Conservation (phyloP, 768 basidiomycete species). For the Tricholoma hemisulphureum region DNA sequence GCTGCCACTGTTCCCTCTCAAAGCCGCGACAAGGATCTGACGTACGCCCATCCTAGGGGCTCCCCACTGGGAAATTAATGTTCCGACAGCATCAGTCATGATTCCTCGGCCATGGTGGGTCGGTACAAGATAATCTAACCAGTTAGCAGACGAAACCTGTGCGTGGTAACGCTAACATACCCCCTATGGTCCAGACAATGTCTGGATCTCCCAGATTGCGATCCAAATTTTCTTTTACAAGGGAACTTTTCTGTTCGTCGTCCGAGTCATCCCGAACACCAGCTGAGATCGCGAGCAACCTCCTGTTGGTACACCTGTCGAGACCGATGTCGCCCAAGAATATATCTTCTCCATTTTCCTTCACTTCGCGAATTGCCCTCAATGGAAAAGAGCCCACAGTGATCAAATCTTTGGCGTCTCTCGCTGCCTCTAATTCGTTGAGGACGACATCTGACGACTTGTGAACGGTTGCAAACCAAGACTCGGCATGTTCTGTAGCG, state of each 20-base stretch:
- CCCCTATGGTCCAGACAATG: conserved; percentile 51
- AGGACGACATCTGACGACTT: background rate
- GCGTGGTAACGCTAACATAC: conserved; percentile 28
- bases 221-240: conserved; percentile 36
- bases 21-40: conserved; percentile 43
- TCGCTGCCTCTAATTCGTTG: conserved; percentile 25
- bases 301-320: conserved; percentile 24
- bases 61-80: conserved; percentile 56
- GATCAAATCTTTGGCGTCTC: conserved; percentile 21
- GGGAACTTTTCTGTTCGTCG: conserved; percentile 18
- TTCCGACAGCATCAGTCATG: conserved; percentile 62
- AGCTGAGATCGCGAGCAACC: conserved; percentile 13
- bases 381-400: conserved; percentile 44
- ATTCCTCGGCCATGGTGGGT: conserved; percentile 68
- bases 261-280: conserved; percentile 20
- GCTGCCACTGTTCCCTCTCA: conserved; percentile 57
- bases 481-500: background rate
- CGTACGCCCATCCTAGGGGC: conserved; percentile 62
- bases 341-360: conserved; percentile 24
- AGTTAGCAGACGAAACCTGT: background rate
- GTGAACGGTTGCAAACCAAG: background rate
- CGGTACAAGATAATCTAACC: conserved; percentile 57
- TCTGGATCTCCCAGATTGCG: conserved; percentile 41
- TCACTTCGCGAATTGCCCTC: conserved; percentile 41
- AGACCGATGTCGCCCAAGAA: conserved; percentile 35